Conservation (phyloP, 2,329 filamentous ascomycete genomes). For the Cladosporium sp. region DNA sequence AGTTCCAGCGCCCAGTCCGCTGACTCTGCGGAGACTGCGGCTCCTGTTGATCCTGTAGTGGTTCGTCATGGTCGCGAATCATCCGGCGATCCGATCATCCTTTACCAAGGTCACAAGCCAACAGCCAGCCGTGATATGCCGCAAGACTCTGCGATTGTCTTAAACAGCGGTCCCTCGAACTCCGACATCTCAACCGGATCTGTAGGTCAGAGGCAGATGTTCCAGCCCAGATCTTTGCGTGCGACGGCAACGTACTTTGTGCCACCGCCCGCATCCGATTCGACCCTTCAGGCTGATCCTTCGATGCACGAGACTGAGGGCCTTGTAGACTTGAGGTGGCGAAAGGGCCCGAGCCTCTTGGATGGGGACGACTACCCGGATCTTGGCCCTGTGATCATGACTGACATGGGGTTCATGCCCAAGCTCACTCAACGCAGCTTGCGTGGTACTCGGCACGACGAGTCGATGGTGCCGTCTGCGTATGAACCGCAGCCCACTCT, state of each 20-base stretch:
- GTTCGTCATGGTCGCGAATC: not conserved
- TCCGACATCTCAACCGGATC: not conserved
- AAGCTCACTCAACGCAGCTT: not conserved
- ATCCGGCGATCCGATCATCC: not conserved
- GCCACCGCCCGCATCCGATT: not conserved
- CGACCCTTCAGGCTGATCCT: not conserved
- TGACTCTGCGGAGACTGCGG: not conserved
- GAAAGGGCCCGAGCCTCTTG: not conserved
- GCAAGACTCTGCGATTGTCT: not conserved
- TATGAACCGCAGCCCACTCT: not conserved
- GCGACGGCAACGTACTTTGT: conserved; percentile 12
- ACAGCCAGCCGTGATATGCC: not conserved
- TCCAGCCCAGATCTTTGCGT: conserved; percentile 2
- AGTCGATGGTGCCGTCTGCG: not conserved
- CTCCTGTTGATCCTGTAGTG: not conserved
- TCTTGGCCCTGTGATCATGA: no score
- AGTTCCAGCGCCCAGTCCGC: not conserved
- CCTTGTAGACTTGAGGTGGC: not conserved
- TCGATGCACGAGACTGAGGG: not conserved
- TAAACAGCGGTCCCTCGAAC: not conserved
- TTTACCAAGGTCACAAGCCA: not conserved
- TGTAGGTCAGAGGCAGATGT: not conserved
- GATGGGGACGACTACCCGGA: not conserved
- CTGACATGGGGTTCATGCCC: not conserved
- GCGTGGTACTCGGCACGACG: not conserved